These are phyloP conservation scores for Rubroshorea leprosula DNA, from an alignment of 345 rosid genomes.

Conservation along the genomic window DNA sequence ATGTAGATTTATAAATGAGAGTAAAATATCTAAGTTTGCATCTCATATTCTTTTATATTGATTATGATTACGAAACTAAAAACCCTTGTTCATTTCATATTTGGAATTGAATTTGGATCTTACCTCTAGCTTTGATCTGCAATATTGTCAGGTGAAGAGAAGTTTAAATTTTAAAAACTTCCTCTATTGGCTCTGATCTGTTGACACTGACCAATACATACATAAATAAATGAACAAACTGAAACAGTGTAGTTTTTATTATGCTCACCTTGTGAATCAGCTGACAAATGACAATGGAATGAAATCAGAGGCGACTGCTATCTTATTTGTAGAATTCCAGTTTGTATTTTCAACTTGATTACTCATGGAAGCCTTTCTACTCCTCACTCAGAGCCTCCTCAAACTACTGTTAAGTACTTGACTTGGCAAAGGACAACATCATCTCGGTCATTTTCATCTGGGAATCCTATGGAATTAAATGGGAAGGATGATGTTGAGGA, in stretches of 20 bases:
- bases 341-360: background rate
- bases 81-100: no score
- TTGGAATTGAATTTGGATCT: no score
- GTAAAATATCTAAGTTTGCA: background rate
- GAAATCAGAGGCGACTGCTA: background rate
- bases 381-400: slow-evolving; percentile 58
- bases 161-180: no score
- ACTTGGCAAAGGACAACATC: slow-evolving; percentile 96
- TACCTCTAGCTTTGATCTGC: no score
- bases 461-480: slow-evolving; percentile 60
- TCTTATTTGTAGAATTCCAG: background rate
- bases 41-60: background rate
- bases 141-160: no score
- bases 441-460: slow-evolving; percentile 70
- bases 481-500: slow-evolving; percentile 58
- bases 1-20: no score
- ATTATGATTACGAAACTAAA: no score
- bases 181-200: no score
- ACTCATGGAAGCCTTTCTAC: slow-evolving; percentile 19
- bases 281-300: background rate
- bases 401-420: slow-evolving; percentile 54
- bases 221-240: no score
- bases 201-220: no score
- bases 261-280: no score
- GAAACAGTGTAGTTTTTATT: no score